Conservation (phyloP, 768 basidiomycete genomes). For the Mycena filopes region DNA sequence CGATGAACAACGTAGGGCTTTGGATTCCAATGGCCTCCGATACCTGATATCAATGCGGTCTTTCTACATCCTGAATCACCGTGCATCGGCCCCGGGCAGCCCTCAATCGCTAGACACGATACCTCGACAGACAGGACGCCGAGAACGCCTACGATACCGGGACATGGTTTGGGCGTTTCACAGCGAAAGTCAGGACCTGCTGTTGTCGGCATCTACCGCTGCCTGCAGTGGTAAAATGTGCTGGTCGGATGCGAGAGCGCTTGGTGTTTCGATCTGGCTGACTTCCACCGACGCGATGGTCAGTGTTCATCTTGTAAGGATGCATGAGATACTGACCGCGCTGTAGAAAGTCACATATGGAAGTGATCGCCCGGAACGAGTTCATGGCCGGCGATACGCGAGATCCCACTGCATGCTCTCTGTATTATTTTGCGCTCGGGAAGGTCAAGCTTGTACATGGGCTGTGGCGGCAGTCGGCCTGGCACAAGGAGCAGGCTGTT, state of each 20-base stretch:
- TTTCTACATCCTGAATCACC: conserved; percentile 85
- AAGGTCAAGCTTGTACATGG: conserved; percentile 94
- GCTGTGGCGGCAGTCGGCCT: conserved; percentile 94
- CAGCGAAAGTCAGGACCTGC: conserved; percentile 90
- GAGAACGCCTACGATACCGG: conserved; percentile 87
- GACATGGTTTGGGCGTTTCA: conserved; percentile 99
- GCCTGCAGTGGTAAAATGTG: conserved; percentile 88
- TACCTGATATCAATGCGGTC: conserved; percentile 94
- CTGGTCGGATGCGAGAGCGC: conserved; percentile 88
- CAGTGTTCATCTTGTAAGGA: conserved; percentile 38
- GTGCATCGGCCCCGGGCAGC: conserved; percentile 61
- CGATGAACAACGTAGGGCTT: conserved; percentile 88
- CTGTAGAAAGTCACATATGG: conserved; percentile 81
- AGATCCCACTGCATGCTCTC: conserved; percentile 89
- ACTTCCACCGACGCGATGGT: conserved; percentile 84
- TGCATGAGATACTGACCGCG: neutral
- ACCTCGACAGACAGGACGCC: conserved; percentile 62
- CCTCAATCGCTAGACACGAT: conserved; percentile 54
- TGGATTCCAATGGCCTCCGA: conserved; percentile 92
- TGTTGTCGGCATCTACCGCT: conserved; percentile 74
- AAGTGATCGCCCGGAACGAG: conserved; percentile 90
- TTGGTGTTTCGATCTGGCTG: conserved; percentile 92
- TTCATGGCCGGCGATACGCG: conserved; percentile 89
- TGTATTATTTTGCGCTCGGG: conserved; percentile 95
- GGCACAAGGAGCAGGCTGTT: conserved; percentile 88